phyloP scores from a whole-genome alignment of 1,139 yeast species.

The Yamadazyma blattariae region DNA sequence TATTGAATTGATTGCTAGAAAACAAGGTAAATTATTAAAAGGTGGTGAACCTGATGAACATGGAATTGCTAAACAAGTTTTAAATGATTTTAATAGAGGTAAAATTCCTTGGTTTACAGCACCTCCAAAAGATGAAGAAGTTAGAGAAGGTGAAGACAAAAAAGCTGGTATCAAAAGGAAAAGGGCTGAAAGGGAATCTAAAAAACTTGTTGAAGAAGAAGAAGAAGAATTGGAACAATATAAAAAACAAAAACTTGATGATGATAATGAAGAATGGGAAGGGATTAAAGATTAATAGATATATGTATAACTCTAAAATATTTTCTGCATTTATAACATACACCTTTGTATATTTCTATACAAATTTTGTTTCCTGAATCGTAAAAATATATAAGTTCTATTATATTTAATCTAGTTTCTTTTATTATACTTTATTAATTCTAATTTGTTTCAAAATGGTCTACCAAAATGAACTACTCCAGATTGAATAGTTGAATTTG shows the following conservation, averaged over 20 bases:
- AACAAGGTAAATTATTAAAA: constrained; percentile 86
- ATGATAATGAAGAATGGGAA: constrained; percentile 21
- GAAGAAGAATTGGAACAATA: constrained; percentile 13
- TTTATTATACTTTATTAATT: no score
- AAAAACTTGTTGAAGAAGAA: constrained; percentile 14
- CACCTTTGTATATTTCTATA: constrained; percentile 7
- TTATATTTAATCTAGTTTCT: no score
- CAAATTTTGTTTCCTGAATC: background rate
- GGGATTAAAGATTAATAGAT: constrained; percentile 18
- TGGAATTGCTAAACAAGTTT: constrained; percentile 85
- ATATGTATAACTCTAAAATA: background rate
- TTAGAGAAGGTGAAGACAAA: constrained; percentile 53
- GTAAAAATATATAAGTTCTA: background rate
- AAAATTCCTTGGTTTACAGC: constrained; percentile 97
- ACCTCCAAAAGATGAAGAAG: constrained; percentile 74
- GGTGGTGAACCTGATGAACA: constrained; percentile 98
- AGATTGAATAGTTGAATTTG: constrained; percentile 21
- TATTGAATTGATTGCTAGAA: constrained; percentile 86
- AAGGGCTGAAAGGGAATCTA: constrained; percentile 40
- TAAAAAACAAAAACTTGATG: constrained; percentile 17
- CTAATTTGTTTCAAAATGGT: constrained; percentile 25
- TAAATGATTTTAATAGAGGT: constrained; percentile 95
- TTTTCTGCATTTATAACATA: constrained; percentile 6
- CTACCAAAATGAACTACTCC: constrained; percentile 35
- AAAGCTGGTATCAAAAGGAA: constrained; percentile 53